phyloP scores from a whole-genome alignment of 2,329 filamentous ascomycete genomes.

The Sphaerostilbella broomeana region DNA sequence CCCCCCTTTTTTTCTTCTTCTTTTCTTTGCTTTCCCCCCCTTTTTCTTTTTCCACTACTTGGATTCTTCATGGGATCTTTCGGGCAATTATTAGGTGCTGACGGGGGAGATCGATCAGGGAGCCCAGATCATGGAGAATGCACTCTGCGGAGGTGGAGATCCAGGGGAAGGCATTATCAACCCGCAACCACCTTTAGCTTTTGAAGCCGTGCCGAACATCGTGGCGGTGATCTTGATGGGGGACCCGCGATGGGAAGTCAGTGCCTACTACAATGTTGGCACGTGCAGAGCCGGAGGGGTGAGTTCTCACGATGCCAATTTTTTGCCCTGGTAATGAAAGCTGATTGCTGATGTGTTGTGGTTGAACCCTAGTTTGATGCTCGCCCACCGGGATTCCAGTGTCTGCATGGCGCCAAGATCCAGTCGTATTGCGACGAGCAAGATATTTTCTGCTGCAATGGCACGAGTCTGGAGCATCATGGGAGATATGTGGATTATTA shows the following conservation, averaged over 20 bases:
- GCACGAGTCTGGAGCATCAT: background rate
- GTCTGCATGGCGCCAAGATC: background rate
- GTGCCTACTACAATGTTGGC: background rate
- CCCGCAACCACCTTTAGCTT: background rate
- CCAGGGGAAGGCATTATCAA: background rate
- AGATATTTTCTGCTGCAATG: background rate
- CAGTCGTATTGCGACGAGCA: background rate
- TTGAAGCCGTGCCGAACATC: background rate
- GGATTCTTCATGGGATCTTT: too few relatives aligned
- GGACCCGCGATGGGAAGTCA: background rate
- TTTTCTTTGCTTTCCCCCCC: too few relatives aligned
- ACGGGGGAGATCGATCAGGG: background rate
- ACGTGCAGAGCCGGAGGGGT: background rate
- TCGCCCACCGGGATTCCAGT: background rate
- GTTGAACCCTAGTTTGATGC: background rate
- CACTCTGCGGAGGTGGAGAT: background rate
- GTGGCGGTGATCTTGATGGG: background rate
- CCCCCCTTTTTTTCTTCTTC: too few relatives aligned
- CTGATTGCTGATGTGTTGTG: too few relatives aligned
- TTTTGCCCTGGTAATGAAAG: too few relatives aligned
- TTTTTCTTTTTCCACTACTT: too few relatives aligned
- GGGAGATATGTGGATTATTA: background rate
- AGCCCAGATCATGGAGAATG: conserved; percentile 1
- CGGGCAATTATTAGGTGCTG: too few relatives aligned
- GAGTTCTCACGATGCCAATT: background rate